Base-by-base conservation (phyloP, 495 filamentous ascomycete species). In the Haplographium delicatum region DNA sequence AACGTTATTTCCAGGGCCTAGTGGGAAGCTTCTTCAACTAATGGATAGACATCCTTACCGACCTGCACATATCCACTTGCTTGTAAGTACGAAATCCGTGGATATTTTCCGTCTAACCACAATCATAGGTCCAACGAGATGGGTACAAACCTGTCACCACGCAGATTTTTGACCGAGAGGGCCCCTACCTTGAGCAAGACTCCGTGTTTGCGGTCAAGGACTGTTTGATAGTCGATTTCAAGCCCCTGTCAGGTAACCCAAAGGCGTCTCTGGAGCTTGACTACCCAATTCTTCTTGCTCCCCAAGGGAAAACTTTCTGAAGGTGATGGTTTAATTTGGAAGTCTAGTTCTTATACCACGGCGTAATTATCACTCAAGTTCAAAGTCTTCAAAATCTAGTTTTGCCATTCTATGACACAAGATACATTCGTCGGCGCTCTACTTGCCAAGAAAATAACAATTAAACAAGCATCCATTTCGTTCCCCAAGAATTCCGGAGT, bases 21-120 rank as follows among this genome's bases (percentile, higher is more conserved):
- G 83, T 48, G 83, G 76, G 62, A 74, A 76, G 47, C 74, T 93
- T 16, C 75, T 93, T 45, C 68, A 73, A 42, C 62, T 84, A 42
- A 78, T 93, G 71, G 85, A 90, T 69, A 76, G 86, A 50, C 85
- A 91, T 66, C 85, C 86, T n/a, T 87, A 83, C 73, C 73, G 88
- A 22, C 88, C 88, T 27, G 88, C 84, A 30, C 87, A 91, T 61
- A 89, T 94, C 56, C 88, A 94, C 66, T 84, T 91, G 56, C 83
- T 90, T 68, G 82, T 85, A 67, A 63, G 76, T 76, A 19, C 62
- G 7, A 60, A 63, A 31, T 16, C 23, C n/a, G n/a, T n/a, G n/a
- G n/a, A 67, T 64, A 59, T 75, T 60, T 74, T 68, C 7, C 19
- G 9, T 27, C 53, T 35, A 47, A 51, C 35, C 15, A 33, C 33